Percentiles rank a stretch among this genome's conserved stretches.
Conservation (phyloP, 2,329 filamentous ascomycete species). For the Paraphoma chrysanthemicola region DNA sequence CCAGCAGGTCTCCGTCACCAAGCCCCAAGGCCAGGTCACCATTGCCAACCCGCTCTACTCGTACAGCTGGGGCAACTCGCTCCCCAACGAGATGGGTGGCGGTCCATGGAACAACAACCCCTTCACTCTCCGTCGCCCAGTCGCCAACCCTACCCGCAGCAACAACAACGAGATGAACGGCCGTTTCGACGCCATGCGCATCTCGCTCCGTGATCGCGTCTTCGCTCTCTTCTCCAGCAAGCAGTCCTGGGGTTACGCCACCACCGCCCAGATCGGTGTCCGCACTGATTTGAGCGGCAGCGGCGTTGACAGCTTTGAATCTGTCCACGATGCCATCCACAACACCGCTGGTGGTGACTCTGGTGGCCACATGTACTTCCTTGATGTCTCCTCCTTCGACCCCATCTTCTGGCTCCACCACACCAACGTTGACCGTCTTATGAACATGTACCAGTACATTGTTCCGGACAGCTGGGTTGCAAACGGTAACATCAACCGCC, state of each 20-base stretch:
- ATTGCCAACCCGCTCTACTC: slow-evolving; percentile 57
- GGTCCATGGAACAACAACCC: slow-evolving; percentile 42
- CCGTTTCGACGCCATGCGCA: slow-evolving; percentile 33
- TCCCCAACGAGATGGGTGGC: slow-evolving; percentile 59
- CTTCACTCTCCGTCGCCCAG: slow-evolving; percentile 41
- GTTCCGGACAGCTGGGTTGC: slow-evolving; percentile 73
- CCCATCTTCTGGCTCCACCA: slow-evolving; percentile 63
- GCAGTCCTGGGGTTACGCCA: slow-evolving; percentile 37
- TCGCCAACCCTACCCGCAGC: slow-evolving; percentile 41
- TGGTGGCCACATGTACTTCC: slow-evolving; percentile 76
- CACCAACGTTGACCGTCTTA: slow-evolving; percentile 53
- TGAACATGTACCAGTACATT: slow-evolving; percentile 79
- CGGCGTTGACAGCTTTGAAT: slow-evolving; percentile 47
- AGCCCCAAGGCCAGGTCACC: slow-evolving; percentile 46
- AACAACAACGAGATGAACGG: slow-evolving; percentile 47
- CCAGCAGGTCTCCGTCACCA: slow-evolving; percentile 52
- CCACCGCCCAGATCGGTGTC: slow-evolving; percentile 40
- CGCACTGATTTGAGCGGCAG: slow-evolving; percentile 35
- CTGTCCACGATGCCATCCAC: slow-evolving; percentile 45
- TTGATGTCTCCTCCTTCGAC: slow-evolving; percentile 78
- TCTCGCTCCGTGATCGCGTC: slow-evolving; percentile 45
- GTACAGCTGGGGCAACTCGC: slow-evolving; percentile 56
- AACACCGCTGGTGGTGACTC: slow-evolving; percentile 48
- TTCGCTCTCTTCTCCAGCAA: slow-evolving; percentile 45
- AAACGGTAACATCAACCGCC: slow-evolving; percentile 47